Base-by-base conservation (phyloP, 164 flowering plant species). In the Piper betle region DNA sequence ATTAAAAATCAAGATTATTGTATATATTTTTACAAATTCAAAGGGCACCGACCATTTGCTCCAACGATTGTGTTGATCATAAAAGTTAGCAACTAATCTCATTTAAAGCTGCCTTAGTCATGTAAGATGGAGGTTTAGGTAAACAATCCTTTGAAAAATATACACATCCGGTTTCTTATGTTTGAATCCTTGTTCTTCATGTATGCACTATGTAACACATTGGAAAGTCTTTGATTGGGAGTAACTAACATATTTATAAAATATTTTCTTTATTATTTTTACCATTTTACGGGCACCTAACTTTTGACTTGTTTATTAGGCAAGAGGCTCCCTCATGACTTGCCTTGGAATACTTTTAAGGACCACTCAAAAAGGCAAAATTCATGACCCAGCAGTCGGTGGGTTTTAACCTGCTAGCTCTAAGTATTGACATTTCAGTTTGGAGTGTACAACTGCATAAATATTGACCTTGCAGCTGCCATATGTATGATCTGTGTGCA, bases 261-360 rank as follows among this genome's bases (percentile, higher is more conserved):
- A 25, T 25, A 25, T 25, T 25, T 25, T 25, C 33, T 25, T 25
- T 20, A 33, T 11, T n/a, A 15, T 40, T 42, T 17, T 18, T 61
- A 37, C 52, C 37, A 61, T 56, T 33, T 37, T 55, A 25, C 2
- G 37, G 53, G 53, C 25, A 18, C 56, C 64, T 61, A 61, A 61
- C 64, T 61, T 52, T 61, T 61, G 64, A 61, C 64, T 61, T 61
- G 64, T 61, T 61, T 61, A 42, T 52, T 52, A 61, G 64, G 64
- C 52, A 46, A 61, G 64, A 19, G 38, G 64, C 15, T 37, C 10
- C 38, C 33, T 25, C 33, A 25, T 52, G 56, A 61, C 64, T 61
- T 61, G 56, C 64, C 64, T 52, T 61, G 64, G 40, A 61, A 61
- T 56, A 61, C 46, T 61, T 61, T 61, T 52, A 56, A 61, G 64